Evolutionary conservation across 2,329 filamentous ascomycete genomes (phyloP).

Genomic region (Venturia asperata): DNA sequence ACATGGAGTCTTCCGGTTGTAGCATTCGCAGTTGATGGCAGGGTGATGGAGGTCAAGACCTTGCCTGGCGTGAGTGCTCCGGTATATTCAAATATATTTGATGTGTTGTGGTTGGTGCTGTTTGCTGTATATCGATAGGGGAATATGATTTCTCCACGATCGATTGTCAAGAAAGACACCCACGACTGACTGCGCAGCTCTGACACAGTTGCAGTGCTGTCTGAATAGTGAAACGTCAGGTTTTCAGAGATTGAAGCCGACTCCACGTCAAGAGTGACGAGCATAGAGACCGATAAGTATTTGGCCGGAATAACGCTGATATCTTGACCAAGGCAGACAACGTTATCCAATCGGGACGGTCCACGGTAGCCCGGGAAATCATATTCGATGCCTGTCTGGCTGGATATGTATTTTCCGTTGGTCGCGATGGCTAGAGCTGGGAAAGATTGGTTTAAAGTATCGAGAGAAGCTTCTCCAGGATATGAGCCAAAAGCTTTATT

Average conservation of each 20-base stretch:
- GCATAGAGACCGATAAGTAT: slow-evolving; percentile 40
- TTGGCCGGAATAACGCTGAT: slow-evolving; percentile 30
- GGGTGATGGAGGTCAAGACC: slow-evolving; percentile 33
- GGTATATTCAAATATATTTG: slow-evolving; percentile 41
- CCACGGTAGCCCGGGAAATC: slow-evolving; percentile 37
- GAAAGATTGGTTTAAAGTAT: slow-evolving; percentile 38
- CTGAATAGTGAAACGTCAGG: slow-evolving; percentile 39
- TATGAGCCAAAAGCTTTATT: slow-evolving; percentile 43
- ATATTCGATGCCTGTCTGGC: slow-evolving; percentile 38
- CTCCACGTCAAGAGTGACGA: slow-evolving; percentile 39
- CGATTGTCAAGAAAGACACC: slow-evolving; percentile 24
- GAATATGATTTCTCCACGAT: slow-evolving; percentile 39
- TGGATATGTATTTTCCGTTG: slow-evolving; percentile 35
- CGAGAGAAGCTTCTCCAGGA: slow-evolving; percentile 43
- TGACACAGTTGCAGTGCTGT: slow-evolving; percentile 35
- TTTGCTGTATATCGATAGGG: slow-evolving; percentile 37
- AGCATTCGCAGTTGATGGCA: slow-evolving; percentile 36
- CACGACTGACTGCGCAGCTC: slow-evolving; percentile 42
- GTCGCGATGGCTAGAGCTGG: slow-evolving; percentile 30
- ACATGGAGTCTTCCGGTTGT: not conserved
- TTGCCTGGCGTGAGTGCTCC: slow-evolving; percentile 35
- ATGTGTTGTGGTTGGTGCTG: slow-evolving; percentile 38
- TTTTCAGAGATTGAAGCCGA: slow-evolving; percentile 35
- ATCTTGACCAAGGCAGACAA: slow-evolving; percentile 38
- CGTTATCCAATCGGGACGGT: slow-evolving; percentile 33